A percentile compares a stretch with the other conserved stretches of the same genome.
Conservation (phyloP, 2,329 filamentous ascomycete species). For the Claviceps purpurea region DNA sequence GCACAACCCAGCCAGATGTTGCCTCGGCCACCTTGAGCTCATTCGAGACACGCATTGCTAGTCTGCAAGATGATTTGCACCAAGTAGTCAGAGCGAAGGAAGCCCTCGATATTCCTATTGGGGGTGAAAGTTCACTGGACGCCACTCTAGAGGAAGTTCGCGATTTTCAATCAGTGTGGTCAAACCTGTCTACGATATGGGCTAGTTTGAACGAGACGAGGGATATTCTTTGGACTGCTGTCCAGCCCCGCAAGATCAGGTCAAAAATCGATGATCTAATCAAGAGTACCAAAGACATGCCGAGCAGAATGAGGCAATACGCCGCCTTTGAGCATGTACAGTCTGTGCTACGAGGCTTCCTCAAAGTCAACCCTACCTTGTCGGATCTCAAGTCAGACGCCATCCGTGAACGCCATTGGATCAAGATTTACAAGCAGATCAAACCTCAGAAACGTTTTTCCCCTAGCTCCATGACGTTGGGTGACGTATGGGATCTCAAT, state of each 20-base stretch:
- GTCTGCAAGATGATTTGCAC: slow-evolving; percentile 73
- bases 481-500: slow-evolving; percentile 96
- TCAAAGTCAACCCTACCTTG: slow-evolving; percentile 83
- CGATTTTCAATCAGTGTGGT: slow-evolving; percentile 98
- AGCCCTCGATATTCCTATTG: slow-evolving; percentile 76
- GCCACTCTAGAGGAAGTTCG: slow-evolving; percentile 89
- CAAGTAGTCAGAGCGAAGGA: slow-evolving; percentile 97
- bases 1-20: slow-evolving; percentile 79
- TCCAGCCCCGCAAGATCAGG: slow-evolving; percentile 87
- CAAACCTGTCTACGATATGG: slow-evolving; percentile 91
- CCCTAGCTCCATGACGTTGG: slow-evolving; percentile 86
- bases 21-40: slow-evolving; percentile 69
- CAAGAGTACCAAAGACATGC: slow-evolving; percentile 99
- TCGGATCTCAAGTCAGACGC: slow-evolving; percentile 92
- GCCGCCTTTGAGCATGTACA: slow-evolving; percentile 99
- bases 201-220: slow-evolving; percentile 86
- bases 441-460: slow-evolving; percentile 91
- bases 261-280: slow-evolving; percentile 81
- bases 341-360: slow-evolving; percentile 69
- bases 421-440: slow-evolving; percentile 92
- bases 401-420: slow-evolving; percentile 92
- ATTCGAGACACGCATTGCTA: slow-evolving; percentile 76
- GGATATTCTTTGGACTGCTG: slow-evolving; percentile 86
- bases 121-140: slow-evolving; percentile 66
- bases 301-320: slow-evolving; percentile 96